Evolutionary conservation across 1,284 basidiomycete genomes (phyloP).

Genomic region (Cutaneotrichosporon spelunceum): DNA sequence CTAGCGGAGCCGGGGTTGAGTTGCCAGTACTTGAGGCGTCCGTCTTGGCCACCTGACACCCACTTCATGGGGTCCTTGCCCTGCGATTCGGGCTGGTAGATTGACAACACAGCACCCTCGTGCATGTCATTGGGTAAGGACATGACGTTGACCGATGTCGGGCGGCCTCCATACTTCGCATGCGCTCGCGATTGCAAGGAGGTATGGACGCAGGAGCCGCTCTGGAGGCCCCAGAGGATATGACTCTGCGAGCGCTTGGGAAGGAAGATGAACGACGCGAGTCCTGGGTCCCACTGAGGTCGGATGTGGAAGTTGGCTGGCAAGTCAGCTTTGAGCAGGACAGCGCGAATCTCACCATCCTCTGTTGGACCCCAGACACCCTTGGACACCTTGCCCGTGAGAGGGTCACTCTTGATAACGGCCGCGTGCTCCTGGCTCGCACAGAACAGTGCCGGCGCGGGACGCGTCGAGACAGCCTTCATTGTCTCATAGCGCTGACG

Average conservation of each 20-base stretch:
- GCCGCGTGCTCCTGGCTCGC: slow-evolving; percentile 40
- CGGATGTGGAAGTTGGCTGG: slow-evolving; percentile 45
- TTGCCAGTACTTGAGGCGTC: slow-evolving; percentile 47
- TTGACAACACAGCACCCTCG: slow-evolving; percentile 33
- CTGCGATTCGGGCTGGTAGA: slow-evolving; percentile 31
- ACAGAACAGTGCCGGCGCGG: slow-evolving; percentile 41
- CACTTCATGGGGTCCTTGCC: slow-evolving; percentile 30
- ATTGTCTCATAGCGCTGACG: slow-evolving; percentile 45
- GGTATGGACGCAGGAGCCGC: slow-evolving; percentile 45
- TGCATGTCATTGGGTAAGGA: slow-evolving; percentile 33
- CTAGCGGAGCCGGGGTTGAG: slow-evolving; percentile 27
- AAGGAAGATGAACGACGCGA: slow-evolving; percentile 32
- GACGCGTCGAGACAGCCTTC: slow-evolving; percentile 39
- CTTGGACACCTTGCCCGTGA: slow-evolving; percentile 46
- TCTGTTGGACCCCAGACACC: slow-evolving; percentile 48
- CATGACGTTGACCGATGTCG: slow-evolving; percentile 37
- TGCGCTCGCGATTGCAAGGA: slow-evolving; percentile 38
- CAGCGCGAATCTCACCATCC: slow-evolving; percentile 32
- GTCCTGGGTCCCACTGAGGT: slow-evolving; percentile 34
- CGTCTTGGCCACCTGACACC: slow-evolving; percentile 46
- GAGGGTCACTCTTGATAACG: slow-evolving; percentile 45
- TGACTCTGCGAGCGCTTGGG: slow-evolving; percentile 36
- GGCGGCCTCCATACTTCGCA: slow-evolving; percentile 38
- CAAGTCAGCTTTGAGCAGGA: slow-evolving; percentile 2
- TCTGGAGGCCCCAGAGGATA: slow-evolving; percentile 44